Evolutionary conservation across 2,329 filamentous ascomycete species (phyloP), one percentile per base, ranked within the genome.

Genomic region (Trichophyton rubrum): DNA sequence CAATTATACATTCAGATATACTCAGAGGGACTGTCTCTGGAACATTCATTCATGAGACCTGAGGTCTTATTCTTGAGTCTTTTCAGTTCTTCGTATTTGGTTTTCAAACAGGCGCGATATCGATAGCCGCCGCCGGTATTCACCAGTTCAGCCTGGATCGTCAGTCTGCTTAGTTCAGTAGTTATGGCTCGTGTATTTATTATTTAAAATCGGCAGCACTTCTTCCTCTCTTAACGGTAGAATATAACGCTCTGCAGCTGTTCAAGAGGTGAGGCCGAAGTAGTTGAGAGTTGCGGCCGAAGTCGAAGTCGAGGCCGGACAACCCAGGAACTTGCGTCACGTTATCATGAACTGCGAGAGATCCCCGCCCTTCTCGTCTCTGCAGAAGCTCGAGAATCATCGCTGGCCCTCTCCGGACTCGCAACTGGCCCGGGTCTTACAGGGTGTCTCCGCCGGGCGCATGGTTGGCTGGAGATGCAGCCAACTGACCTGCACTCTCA

Each of bases 321-420:
- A 38, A 43, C 40, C 27, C 51, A 55, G 51, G 51, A 55, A 55
- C 51, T 27, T 43, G 40, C 51, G 51, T 55, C 51, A 55, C 51
- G 51, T 55, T 55, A 55, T 55, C 51, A 55, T 35, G 51, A 55
- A 55, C 51, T 13, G 51, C 51, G 51, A 55, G 51, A 55, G 40
- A 55, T 55, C 51, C 51, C 51, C 51, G 51, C 51, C 51, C 27
- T 22, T 43, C 40, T 43, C 40, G 40, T 43, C 40, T 43, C 40
- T 11, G 27, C 51, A 55, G 27, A 24, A 27, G n/a, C 51, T n/a
- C 30, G 51, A 35, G 51, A 33, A 33, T 27, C 27, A 15, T 33
- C 30, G 51, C 9, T 55, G 40, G 40, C 15, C 40, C 40, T 43
- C 40, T 55, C 51, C 33, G 6, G 20, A 35, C 51, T 17, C 20